Conservation (phyloP, 2,329 filamentous ascomycete species). For the Kalaharituber pfeilii region DNA sequence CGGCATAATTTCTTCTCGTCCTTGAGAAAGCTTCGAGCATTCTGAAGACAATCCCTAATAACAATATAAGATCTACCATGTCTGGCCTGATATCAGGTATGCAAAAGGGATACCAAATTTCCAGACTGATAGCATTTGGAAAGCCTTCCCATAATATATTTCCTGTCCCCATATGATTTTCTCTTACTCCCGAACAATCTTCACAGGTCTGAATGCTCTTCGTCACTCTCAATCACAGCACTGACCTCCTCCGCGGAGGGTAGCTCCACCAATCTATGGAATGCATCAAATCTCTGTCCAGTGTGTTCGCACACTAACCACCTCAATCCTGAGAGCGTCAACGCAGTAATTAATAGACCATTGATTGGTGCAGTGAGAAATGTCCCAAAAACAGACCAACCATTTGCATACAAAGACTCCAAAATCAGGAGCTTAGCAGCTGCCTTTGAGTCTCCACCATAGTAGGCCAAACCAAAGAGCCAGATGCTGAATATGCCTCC, state of each 20-base stretch:
- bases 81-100: no score
- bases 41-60: no score
- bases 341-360: conserved; percentile 50
- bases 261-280: conserved; percentile 37
- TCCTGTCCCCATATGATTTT: no score
- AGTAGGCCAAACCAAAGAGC: conserved; percentile 65
- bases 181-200: no score
- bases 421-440: conserved; percentile 55
- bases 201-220: no score
- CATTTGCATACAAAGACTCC: conserved; percentile 54
- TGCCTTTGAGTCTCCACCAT: conserved; percentile 40
- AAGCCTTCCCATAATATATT: no score
- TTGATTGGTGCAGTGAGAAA: conserved; percentile 66
- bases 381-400: conserved; percentile 67
- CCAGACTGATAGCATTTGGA: no score
- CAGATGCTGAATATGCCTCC: conserved; percentile 66
- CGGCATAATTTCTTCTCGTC: neutral
- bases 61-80: no score
- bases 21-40: no score
- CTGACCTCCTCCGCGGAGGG: neutral
- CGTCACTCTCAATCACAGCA: neutral
- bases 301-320: conserved; percentile 39
- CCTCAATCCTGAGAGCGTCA: conserved; percentile 43
- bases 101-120: no score
- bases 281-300: conserved; percentile 47